Evolutionary conservation across 1,284 basidiomycete genomes (phyloP).

Genomic region (Cryptococcus sp.): DNA sequence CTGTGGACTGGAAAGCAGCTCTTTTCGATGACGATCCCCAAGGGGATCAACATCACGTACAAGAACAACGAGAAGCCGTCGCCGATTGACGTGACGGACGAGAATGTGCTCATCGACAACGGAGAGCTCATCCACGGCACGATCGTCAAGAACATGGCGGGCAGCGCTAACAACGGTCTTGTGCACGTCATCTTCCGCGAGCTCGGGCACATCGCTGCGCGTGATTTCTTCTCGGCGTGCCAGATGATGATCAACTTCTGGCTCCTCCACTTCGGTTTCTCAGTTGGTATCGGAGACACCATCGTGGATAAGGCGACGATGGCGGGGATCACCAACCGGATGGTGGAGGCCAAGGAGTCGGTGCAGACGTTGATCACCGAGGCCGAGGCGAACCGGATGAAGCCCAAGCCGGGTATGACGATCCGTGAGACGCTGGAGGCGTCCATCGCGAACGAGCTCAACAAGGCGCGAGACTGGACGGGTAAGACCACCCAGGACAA

Average conservation of each 20-base stretch:
- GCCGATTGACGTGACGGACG: slow-evolving; percentile 79
- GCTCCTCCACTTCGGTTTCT: slow-evolving; percentile 98
- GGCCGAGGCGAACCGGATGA: slow-evolving; percentile 77
- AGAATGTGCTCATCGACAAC: slow-evolving; percentile 95
- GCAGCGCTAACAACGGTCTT: slow-evolving; percentile 88
- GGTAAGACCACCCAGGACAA: slow-evolving; percentile 94
- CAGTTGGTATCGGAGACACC: slow-evolving; percentile 98
- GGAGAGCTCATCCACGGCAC: slow-evolving; percentile 94
- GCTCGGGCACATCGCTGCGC: slow-evolving; percentile 90
- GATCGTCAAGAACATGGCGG: slow-evolving; percentile 97
- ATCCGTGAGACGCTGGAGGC: slow-evolving; percentile 98
- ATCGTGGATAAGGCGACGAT: slow-evolving; percentile 89
- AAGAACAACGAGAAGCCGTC: slow-evolving; percentile 75
- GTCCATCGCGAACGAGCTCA: slow-evolving; percentile 84
- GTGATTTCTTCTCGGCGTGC: slow-evolving; percentile 86
- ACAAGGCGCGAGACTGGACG: slow-evolving; percentile 91
- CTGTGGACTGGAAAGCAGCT: slow-evolving; percentile 99
- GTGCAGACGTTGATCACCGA: slow-evolving; percentile 70
- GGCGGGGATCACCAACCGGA: slow-evolving; percentile 78
- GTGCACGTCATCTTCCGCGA: slow-evolving; percentile 98
- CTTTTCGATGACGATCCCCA: slow-evolving; percentile 86
- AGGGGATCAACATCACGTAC: slow-evolving; percentile 83
- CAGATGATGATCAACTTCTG: slow-evolving; percentile 97
- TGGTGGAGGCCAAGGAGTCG: slow-evolving; percentile 73
- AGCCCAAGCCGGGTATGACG: slow-evolving; percentile 93